phyloP scores from a whole-genome alignment of 768 basidiomycete species.

The Podaxis sp. region DNA sequence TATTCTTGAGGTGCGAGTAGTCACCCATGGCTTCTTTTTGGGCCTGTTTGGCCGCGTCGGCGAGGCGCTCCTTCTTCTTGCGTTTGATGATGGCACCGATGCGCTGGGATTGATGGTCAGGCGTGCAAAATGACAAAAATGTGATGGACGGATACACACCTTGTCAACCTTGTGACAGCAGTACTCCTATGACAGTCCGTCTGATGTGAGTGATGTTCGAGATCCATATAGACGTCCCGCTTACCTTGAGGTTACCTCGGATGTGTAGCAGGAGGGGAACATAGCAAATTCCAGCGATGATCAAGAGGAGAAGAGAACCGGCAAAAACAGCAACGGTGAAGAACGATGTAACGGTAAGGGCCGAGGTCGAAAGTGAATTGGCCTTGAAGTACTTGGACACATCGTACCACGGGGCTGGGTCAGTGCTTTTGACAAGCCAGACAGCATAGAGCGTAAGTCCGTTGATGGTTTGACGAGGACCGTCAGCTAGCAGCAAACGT shows the following conservation, averaged over 20 bases:
- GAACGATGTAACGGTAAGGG: conserved; percentile 83
- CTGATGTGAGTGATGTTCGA: background rate
- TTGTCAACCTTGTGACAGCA: conserved; percentile 99
- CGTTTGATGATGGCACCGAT: conserved; percentile 93
- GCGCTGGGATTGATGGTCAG: conserved; percentile 49
- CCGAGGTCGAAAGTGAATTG: conserved; percentile 76
- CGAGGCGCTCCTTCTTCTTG: conserved; percentile 82
- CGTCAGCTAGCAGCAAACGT: conserved; percentile 75
- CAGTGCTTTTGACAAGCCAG: conserved; percentile 45
- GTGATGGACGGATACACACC: conserved; percentile 38
- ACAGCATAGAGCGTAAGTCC: conserved; percentile 95
- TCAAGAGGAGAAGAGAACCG: conserved; percentile 78
- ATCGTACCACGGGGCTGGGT: conserved; percentile 59
- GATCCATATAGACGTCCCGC: conserved; percentile 8
- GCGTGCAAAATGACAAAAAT: background rate
- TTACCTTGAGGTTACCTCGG: conserved; percentile 93
- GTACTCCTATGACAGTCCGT: conserved; percentile 67
- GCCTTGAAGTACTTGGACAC: conserved; percentile 77
- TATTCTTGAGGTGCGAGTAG: conserved; percentile 88
- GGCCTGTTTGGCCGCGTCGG: conserved; percentile 77
- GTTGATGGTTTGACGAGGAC: conserved; percentile 96
- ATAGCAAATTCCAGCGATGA: conserved; percentile 85
- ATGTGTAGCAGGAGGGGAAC: conserved; percentile 95
- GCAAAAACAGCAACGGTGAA: conserved; percentile 89
- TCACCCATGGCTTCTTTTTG: conserved; percentile 92